Evolutionary conservation across 495 filamentous ascomycete genomes (phyloP).

Genomic region (Neurospora africana): DNA sequence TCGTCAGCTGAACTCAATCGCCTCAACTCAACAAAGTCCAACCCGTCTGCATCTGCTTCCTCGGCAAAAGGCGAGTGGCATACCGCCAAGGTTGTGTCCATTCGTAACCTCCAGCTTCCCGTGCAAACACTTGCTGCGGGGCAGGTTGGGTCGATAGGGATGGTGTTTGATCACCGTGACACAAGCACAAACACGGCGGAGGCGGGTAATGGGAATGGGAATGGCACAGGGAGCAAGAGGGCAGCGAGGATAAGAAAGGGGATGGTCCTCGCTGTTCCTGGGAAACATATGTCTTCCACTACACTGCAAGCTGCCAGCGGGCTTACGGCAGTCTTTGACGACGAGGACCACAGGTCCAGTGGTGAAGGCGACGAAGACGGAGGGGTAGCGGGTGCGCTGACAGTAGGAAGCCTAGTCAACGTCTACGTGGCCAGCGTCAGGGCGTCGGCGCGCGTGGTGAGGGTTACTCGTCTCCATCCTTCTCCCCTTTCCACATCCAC

Average conservation of each 20-base stretch:
- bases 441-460: slow-evolving; percentile 57
- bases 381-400: slow-evolving; percentile 24
- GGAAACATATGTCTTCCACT: slow-evolving; percentile 38
- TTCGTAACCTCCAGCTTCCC: slow-evolving; percentile 78
- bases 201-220: slow-evolving; percentile 12
- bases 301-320: slow-evolving; percentile 46
- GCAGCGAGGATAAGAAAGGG: slow-evolving; percentile 58
- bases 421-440: slow-evolving; percentile 83
- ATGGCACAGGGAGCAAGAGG: slow-evolving; percentile 1
- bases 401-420: slow-evolving; percentile 51
- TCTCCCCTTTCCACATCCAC: background rate
- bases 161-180: slow-evolving; percentile 43
- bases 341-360: slow-evolving; percentile 14
- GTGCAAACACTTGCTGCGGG: slow-evolving; percentile 65
- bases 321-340: slow-evolving; percentile 41
- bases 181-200: slow-evolving; percentile 2
- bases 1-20: slow-evolving; percentile 33
- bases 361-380: background rate
- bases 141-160: slow-evolving; percentile 77
- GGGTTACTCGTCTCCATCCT: slow-evolving; percentile 8
- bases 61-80: slow-evolving; percentile 58
- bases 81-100: slow-evolving; percentile 65
- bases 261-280: slow-evolving; percentile 61
- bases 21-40: slow-evolving; percentile 15
- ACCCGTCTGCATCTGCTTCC: slow-evolving; percentile 32